Evolutionary conservation across 164 flowering plant species (phyloP).

Genomic region (Aristolochia fimbriata): DNA sequence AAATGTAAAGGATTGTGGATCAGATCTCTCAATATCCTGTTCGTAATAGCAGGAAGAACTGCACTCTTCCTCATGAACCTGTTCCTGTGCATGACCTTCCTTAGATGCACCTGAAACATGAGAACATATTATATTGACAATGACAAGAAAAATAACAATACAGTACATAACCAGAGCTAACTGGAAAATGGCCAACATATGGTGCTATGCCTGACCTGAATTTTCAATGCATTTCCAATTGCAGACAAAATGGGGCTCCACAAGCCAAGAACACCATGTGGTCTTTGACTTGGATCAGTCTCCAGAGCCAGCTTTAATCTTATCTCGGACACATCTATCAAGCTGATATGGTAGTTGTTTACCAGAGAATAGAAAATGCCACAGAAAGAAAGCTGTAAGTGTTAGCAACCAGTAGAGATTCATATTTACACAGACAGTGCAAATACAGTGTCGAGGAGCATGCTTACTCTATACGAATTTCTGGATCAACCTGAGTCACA

Average conservation of each 20-base stretch:
- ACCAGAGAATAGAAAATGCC: background rate
- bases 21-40: slow-evolving; percentile 86
- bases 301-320: slow-evolving; percentile 71
- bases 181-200: no score
- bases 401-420: no score
- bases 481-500: slow-evolving; percentile 86
- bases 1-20: slow-evolving; percentile 93
- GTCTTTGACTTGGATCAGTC: slow-evolving; percentile 84
- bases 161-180: background rate
- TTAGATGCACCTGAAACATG: slow-evolving; percentile 60
- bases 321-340: slow-evolving; percentile 86
- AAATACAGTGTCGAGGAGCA: background rate
- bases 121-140: background rate
- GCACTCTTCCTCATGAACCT: slow-evolving; percentile 87
- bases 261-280: slow-evolving; percentile 86
- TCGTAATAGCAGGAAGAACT: slow-evolving; percentile 63
- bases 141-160: no score
- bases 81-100: slow-evolving; percentile 83
- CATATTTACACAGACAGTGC: no score
- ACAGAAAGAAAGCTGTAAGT: background rate
- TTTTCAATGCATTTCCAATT: slow-evolving; percentile 85
- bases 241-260: slow-evolving; percentile 97
- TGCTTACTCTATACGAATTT: slow-evolving; percentile 80
- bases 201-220: slow-evolving; percentile 51
- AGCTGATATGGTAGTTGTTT: slow-evolving; percentile 35